Base-by-base conservation (phyloP, 2,329 filamentous ascomycete genomes). In the Fusarium pseudoanthophilum region DNA sequence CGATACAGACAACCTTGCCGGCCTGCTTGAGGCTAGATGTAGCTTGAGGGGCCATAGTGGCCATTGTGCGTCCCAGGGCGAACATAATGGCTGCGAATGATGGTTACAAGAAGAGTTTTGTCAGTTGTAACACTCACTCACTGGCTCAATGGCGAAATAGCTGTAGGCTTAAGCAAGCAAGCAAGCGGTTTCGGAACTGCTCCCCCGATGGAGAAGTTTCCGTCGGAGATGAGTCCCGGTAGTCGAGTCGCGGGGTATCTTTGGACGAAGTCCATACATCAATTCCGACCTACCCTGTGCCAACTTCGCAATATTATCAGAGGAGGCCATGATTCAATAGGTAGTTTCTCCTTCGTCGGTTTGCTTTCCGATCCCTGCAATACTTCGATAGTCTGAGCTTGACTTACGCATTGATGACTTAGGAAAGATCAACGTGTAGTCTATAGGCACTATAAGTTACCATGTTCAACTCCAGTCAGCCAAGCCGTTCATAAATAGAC, bases 1-100 rank as follows among this genome's bases (percentile, higher is more conserved):
- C 94, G 80, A 98, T 97, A 84, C 95, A 98, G 81, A 97, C 92
- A 62, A 97, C 90, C 87, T 97, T 94, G 71, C 88, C 86, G 30
- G 89, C 89, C 59, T 87, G 84, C 79, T 84, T 87, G 62, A 89
- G 79, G 45, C 71, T 70, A 30, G 83, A 82, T 49, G 83, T 82
- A 46, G 85, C 84, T 75, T 83, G 81, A 46, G 85, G 79, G 43
- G 83, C 82, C 80, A 82, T 74, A 21, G 78, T 83, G 67, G 80
- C 81, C 77, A 84, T 79, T 70, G 81, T 78, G 63, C 82, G 77
- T 74, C 82, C 77, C 37, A 84, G 73, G 39, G 73, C 79, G 72
- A 80, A 81, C 83, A 84, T 84, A 40, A 36, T 77, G 75, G 57
- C 42, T 28, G 37, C 32, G n/a, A 21, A 26, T 26, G n/a, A 46